Base-by-base conservation (phyloP, 495 filamentous ascomycete species). In the Neohortaea acidophila region DNA sequence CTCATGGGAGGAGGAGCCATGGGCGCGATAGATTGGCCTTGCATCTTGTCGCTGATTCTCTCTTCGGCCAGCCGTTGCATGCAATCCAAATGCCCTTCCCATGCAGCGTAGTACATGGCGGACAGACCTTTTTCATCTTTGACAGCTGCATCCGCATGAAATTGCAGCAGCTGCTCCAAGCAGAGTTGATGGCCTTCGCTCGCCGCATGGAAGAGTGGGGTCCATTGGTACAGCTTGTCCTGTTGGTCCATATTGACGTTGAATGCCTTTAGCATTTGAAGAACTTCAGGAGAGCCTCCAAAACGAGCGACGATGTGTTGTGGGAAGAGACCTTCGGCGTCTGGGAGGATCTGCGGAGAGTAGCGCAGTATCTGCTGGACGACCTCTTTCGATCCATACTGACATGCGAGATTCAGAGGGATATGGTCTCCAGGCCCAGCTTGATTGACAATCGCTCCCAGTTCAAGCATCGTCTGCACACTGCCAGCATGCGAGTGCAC, bases 221-320 rank as follows among this genome's bases (percentile, higher is more conserved):
- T 96, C 89, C 89, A 97, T 41, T 86, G 84, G 41, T 96, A 94
- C 11, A 97, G 64, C 57, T 92, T 94, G 58, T 97, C 89, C 22
- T 77, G 65, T 56, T 96, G 85, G 56, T 97, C 71, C 19, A 96
- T 66, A 53, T 96, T 77, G n/a, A 84, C 89, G 6, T 85, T 85
- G 52, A 91, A 83, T 23, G 78, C 61, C 53, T 86, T 76, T 15
- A 97, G 65, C 20, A 93, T 63, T 21, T 84, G 60, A 0, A 97
- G 63, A 20, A 93, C 66, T 28, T 79, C 64, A 4, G 83, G 80
- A 1, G 72, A 81, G 48, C 81, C 75, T 4, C 84, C 85, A 32
- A 86, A 91, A 20, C 89, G 72, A 12, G 91, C 91, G 8, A 96
- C 87, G 39, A 94, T 75, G 59, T 97, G 89, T 52, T 97, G 89